Evolutionary conservation across 306 rosid species (phyloP).

Genomic region (Dryas drummondii): DNA sequence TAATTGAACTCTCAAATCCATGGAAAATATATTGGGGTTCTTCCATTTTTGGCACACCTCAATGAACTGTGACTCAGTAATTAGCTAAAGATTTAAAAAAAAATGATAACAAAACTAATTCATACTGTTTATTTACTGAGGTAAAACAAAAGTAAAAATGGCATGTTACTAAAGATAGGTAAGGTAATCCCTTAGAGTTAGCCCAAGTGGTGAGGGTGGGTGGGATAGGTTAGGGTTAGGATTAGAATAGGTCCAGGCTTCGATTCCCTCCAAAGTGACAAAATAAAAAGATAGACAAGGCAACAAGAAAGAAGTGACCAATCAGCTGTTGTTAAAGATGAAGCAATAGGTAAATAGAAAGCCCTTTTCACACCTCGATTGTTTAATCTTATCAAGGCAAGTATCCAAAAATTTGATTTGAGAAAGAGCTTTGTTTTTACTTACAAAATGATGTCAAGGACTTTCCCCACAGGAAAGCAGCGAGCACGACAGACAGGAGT

Average conservation of each 20-base stretch:
- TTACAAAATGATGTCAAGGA: conserved; percentile 76
- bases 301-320: conserved; percentile 2
- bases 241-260: no score
- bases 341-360: not conserved
- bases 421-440: conserved; percentile 30
- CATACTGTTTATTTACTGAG: not conserved
- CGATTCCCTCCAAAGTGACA: no score
- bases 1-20: not conserved
- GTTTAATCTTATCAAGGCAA: not conserved
- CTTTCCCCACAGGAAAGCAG: conserved; percentile 95
- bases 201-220: no score
- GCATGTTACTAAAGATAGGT: not conserved
- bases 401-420: not conserved
- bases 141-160: not conserved
- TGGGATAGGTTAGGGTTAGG: no score
- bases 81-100: not conserved
- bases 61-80: not conserved
- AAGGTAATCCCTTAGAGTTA: no score
- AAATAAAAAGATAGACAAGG: not conserved
- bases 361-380: not conserved
- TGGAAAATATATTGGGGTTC: not conserved
- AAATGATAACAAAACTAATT: not conserved
- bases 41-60: conserved; percentile 3
- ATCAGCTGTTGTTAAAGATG: not conserved
- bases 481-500: conserved; percentile 95